phyloP scores from a whole-genome alignment of 2,329 filamentous ascomycete species.

The Aspergillus brunneoviolaceus region DNA sequence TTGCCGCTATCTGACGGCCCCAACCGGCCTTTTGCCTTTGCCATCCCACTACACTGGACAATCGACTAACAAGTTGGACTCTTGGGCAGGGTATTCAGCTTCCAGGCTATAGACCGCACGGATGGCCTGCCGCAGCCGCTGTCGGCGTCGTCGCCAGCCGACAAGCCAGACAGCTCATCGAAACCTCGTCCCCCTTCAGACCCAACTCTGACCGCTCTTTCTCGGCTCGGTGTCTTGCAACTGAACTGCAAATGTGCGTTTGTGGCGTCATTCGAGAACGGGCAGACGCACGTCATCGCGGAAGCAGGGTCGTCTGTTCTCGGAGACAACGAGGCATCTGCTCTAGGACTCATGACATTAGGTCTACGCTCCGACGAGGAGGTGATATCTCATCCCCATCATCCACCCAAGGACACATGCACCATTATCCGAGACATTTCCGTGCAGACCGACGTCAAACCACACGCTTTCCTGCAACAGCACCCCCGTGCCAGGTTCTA shows the following conservation, averaged over 20 bases:
- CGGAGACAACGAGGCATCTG: conserved; percentile 14
- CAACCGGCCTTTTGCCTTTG: background rate
- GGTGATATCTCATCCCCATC: background rate
- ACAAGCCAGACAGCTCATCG: background rate
- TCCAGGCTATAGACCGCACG: background rate
- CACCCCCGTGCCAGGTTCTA: conserved; percentile 49
- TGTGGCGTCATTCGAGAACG: conserved; percentile 51
- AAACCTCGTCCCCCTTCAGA: conserved; percentile 15
- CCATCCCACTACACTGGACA: background rate
- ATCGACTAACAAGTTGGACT: background rate
- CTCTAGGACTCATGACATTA: conserved; percentile 20
- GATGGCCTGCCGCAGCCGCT: background rate
- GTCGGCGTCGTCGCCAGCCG: background rate
- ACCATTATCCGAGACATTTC: conserved; percentile 40
- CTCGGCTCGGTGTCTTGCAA: conserved; percentile 49
- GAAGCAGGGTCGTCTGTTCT: conserved; percentile 44
- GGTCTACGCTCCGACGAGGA: conserved; percentile 7
- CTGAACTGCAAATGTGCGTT: conserved; percentile 44
- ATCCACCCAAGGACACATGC: conserved; percentile 15
- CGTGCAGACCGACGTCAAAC: conserved; percentile 35
- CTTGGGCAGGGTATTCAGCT: conserved; percentile 7
- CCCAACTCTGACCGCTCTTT: conserved; percentile 47
- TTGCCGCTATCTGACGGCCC: background rate
- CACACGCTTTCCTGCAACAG: conserved; percentile 33
- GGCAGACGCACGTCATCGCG: conserved; percentile 50